phyloP scores from a whole-genome alignment of 108 stramenopile species.

The Cylindrotheca fusiformis region DNA sequence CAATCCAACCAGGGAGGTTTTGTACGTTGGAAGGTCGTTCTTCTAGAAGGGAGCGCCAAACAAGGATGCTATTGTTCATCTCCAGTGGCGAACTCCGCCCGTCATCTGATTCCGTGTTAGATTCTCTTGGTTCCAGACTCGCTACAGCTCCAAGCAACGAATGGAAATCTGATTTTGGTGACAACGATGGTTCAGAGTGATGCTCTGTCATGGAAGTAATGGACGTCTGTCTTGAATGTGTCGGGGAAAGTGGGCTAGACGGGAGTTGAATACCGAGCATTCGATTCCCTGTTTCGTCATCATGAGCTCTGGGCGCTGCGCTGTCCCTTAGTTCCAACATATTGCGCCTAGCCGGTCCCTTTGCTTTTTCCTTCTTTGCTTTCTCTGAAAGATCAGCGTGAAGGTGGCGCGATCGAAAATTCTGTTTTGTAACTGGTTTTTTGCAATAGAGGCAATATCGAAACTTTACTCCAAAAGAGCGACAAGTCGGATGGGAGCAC shows the following conservation, averaged over 20 bases:
- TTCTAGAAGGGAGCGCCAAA: too few relatives aligned
- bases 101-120: too few relatives aligned
- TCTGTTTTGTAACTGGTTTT: conserved; percentile 77
- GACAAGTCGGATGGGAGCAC: conserved; percentile 65
- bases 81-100: too few relatives aligned
- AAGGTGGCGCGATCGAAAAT: conserved; percentile 67
- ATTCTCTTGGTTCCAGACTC: too few relatives aligned
- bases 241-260: too few relatives aligned
- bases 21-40: not conserved
- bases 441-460: conserved; percentile 72
- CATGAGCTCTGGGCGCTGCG: not conserved
- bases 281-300: conserved; percentile 1
- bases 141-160: not conserved
- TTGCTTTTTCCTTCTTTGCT: not conserved
- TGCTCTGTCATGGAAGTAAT: too few relatives aligned
- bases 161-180: not conserved
- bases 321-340: not conserved
- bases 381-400: conserved; percentile 33
- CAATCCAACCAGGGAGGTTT: not conserved
- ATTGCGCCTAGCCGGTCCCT: not conserved
- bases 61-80: too few relatives aligned
- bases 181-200: not conserved
- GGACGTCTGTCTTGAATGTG: too few relatives aligned
- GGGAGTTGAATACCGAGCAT: too few relatives aligned
- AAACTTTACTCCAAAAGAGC: conserved; percentile 74